phyloP scores from a whole-genome alignment of 768 basidiomycete genomes.

The Coprinellus aureogranulatus region DNA sequence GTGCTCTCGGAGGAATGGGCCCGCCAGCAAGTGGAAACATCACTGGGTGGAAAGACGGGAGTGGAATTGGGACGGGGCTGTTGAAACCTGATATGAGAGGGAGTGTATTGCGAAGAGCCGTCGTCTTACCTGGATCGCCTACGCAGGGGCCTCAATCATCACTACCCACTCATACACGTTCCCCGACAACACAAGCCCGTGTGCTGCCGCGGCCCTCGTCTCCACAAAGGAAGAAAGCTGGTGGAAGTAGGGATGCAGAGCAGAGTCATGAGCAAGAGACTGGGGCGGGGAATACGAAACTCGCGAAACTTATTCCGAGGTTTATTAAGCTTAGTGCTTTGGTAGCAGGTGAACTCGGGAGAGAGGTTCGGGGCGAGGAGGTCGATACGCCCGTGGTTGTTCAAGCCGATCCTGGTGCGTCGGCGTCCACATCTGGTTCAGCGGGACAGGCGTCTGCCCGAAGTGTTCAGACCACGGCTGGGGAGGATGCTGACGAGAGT shows the following conservation, averaged over 20 bases:
- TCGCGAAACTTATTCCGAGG: no score
- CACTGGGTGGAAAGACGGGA: conserved; percentile 73
- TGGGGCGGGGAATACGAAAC: no score
- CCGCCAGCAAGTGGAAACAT: conserved; percentile 43
- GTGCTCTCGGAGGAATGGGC: no score
- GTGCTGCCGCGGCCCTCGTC: neutral
- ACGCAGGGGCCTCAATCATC: neutral
- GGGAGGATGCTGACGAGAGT: conserved; percentile 13
- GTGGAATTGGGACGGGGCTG: conserved; percentile 71
- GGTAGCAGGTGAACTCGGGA: no score
- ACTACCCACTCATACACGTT: neutral
- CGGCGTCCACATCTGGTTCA: neutral
- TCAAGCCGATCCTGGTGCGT: neutral
- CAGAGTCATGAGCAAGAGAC: no score
- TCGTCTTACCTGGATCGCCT: conserved; percentile 13
- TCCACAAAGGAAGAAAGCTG: no score
- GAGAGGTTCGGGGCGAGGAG: no score
- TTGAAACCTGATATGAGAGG: conserved; percentile 54
- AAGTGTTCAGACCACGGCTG: neutral
- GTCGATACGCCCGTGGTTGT: neutral
- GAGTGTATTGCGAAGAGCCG: conserved; percentile 56
- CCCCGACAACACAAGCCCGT: neutral
- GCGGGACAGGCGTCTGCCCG: neutral
- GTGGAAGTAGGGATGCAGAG: no score
- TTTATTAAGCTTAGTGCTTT: no score